Evolutionary conservation across 2,329 filamentous ascomycete genomes (phyloP).

Genomic region (Monosporascus sp.): DNA sequence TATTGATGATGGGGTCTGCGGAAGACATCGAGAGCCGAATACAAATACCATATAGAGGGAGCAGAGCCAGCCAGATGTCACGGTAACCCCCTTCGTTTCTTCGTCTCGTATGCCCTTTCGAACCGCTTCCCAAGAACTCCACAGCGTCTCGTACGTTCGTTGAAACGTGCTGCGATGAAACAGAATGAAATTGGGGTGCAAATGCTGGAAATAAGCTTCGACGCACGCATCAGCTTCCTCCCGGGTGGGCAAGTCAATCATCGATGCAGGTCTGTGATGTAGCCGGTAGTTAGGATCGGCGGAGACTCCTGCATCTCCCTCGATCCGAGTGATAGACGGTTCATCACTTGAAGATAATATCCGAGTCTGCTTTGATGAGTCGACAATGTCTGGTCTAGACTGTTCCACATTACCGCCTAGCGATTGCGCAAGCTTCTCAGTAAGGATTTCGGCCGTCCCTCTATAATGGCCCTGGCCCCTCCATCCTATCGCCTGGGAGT

Average conservation of each 20-base stretch:
- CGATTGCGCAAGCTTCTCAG: conserved; percentile 9
- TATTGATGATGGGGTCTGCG: conserved; percentile 23
- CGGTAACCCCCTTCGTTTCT: conserved; percentile 20
- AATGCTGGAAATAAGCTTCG: conserved; percentile 32
- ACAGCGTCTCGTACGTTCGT: conserved; percentile 31
- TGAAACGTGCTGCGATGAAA: conserved; percentile 37
- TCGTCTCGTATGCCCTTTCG: conserved; percentile 4
- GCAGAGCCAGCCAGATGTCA: conserved; percentile 36
- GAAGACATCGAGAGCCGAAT: conserved; percentile 34
- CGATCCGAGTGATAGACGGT: neutral
- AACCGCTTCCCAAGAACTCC: conserved; percentile 17
- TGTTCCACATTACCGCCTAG: conserved; percentile 9
- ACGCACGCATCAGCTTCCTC: conserved; percentile 32
- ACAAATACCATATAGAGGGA: conserved; percentile 35
- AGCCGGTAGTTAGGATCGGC: conserved; percentile 14
- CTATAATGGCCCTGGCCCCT: neutral
- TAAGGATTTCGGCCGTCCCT: conserved; percentile 1
- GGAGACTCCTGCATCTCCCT: neutral
- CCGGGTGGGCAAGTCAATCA: conserved; percentile 25
- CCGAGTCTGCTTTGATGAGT: neutral
- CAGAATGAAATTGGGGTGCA: conserved; percentile 33
- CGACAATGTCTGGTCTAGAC: neutral
- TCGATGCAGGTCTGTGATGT: conserved; percentile 12
- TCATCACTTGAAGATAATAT: conserved; percentile 3
- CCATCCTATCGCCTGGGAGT: neutral